These are phyloP conservation scores for Gonium pectorale DNA, from an alignment of 139 green algal species.

Conservation along the genomic window DNA sequence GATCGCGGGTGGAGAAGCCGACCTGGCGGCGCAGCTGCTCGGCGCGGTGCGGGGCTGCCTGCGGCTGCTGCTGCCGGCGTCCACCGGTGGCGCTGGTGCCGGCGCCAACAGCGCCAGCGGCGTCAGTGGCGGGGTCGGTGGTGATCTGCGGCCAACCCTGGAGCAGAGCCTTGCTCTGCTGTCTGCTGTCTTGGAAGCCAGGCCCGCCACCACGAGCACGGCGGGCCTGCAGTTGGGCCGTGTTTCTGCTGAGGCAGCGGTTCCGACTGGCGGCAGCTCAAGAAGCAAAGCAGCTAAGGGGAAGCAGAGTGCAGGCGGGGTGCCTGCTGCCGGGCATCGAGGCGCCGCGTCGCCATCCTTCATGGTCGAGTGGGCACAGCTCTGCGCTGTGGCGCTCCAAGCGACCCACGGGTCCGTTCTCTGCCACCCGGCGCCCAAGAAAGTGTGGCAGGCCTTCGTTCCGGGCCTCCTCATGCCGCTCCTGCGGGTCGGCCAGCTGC, in stretches of 20 bases:
- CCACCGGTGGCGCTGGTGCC: not conserved
- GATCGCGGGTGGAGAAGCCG: too few species aligned
- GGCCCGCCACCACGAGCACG: too few species aligned
- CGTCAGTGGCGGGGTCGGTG: not conserved
- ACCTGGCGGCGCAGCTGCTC: not conserved
- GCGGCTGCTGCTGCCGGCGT: not conserved
- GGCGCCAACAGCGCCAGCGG: not conserved
- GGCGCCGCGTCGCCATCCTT: not conserved
- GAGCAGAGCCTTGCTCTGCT: slow-evolving; percentile 19
- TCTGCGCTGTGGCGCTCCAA: not conserved
- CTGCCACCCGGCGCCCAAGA: slow-evolving; percentile 17
- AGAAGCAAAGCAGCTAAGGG: too few species aligned
- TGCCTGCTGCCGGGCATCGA: too few species aligned
- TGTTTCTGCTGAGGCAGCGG: too few species aligned
- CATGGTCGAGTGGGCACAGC: not conserved
- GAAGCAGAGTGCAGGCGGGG: too few species aligned
- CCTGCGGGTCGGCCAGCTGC: slow-evolving; percentile 2
- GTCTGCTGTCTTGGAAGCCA: not conserved
- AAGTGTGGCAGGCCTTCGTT: slow-evolving; percentile 36
- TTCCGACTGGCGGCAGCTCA: too few species aligned
- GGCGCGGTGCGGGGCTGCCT: not conserved
- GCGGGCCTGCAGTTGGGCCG: too few species aligned
- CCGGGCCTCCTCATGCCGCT: slow-evolving; percentile 29
- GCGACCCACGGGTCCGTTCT: not conserved
- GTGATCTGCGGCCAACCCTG: slow-evolving; percentile 4